phyloP scores from a whole-genome alignment of 768 basidiomycete species.

The Chalciporus sphaerocephalus region DNA sequence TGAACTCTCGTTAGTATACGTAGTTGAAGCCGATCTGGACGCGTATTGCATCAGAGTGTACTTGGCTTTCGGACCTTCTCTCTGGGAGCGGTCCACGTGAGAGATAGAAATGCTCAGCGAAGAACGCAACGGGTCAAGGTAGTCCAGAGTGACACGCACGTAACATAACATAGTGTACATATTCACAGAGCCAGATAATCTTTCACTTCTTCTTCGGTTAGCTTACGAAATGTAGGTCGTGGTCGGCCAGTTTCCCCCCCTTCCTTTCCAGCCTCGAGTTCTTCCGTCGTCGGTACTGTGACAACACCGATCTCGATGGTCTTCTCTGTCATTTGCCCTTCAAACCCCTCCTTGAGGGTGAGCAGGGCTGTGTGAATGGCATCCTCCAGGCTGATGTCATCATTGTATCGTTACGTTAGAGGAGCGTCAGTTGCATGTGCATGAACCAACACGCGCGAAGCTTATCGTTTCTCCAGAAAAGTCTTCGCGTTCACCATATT shows the following conservation, averaged over 20 bases:
- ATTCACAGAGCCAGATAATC: slow-evolving; percentile 86
- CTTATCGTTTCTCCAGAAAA: slow-evolving; percentile 95
- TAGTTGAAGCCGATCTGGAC: slow-evolving; percentile 7
- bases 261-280: slow-evolving; percentile 59
- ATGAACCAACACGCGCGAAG: slow-evolving; percentile 24
- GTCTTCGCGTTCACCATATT: slow-evolving; percentile 99
- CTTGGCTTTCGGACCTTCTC: slow-evolving; percentile 4
- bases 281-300: slow-evolving; percentile 72
- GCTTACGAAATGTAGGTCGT: slow-evolving; percentile 88
- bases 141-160: slow-evolving; percentile 28
- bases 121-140: slow-evolving; percentile 6
- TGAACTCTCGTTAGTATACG: slow-evolving; percentile 6
- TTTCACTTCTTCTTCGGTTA: slow-evolving; percentile 93
- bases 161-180: slow-evolving; percentile 29
- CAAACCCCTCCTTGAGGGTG: slow-evolving; percentile 97
- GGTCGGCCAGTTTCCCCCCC: slow-evolving; percentile 65
- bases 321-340: slow-evolving; percentile 99
- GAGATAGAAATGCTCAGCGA: slow-evolving; percentile 16
- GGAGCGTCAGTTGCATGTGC: slow-evolving; percentile 13
- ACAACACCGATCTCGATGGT: slow-evolving; percentile 98
- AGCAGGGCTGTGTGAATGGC: slow-evolving; percentile 98
- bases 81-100: slow-evolving; percentile 6
- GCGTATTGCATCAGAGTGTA: slow-evolving; percentile 2
- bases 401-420: slow-evolving; percentile 75
- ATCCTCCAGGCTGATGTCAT: slow-evolving; percentile 97